Evolutionary conservation across 2,329 filamentous ascomycete species (phyloP), one percentile per base, ranked within the genome.

Genomic region (Colletotrichum theobromicola): DNA sequence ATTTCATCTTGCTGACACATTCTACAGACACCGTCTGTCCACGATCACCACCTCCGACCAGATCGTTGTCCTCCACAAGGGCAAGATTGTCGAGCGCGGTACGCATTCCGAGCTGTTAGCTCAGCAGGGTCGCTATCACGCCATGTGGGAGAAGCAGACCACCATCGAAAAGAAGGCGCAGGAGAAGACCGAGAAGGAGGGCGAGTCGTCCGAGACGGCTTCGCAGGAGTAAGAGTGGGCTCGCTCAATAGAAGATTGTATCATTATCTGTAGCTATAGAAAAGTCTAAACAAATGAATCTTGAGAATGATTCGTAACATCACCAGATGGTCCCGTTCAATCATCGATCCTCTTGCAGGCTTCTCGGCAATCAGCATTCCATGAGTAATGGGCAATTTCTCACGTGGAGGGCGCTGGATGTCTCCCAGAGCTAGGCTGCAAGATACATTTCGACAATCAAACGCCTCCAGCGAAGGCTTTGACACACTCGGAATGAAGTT

Each of bases 1-100:
- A n/a, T 2, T 24, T 35, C 35, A 6, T 35, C 60, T 26, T 35
- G 24, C 34, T 16, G 5, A 37, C n/a, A 15, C 32, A 13, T 18
- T 5, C 5, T 5, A 42, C 61, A 88, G 87, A 2, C 90, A 91
- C 78, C 85, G 90, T 12, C 83, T 92, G 15, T 91, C 90, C 2
- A 92, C 90, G 2, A 89, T 92, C 72, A 87, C 87, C 12, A 87
- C 85, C 50, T 88, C 89, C 1, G 88, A 91, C 74, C 86, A 88
- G 72, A 90, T 91, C 65, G 77, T 91, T 10, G 89, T 91, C 4
- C 84, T 91, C 15, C 83, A 88, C 70, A 83, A 88, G 65, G 89
- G 89, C 9, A 82, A 84, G 58, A 85, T 91, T 16, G 83, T 86
- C 7, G 89, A 91, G 78, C 82, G 84, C 32, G 89, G 89, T 16